These are phyloP conservation scores for Alternaria arbusti DNA, from an alignment of 2,329 filamentous ascomycete species.

Conservation along the genomic window DNA sequence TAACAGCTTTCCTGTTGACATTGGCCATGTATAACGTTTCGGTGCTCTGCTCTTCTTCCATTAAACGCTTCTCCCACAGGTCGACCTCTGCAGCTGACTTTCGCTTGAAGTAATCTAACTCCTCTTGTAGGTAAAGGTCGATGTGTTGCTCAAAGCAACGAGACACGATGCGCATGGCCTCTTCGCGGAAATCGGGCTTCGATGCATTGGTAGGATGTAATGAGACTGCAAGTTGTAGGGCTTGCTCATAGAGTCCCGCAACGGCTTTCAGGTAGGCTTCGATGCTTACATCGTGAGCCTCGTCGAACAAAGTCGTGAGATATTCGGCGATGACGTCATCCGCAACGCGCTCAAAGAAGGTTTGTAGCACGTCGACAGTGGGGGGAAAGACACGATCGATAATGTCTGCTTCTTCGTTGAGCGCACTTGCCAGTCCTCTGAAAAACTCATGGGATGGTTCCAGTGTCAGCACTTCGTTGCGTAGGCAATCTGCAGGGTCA, in stretches of 20 bases:
- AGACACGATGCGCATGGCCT: slow-evolving; percentile 71
- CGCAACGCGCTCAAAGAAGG: slow-evolving; percentile 80
- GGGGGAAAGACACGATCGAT: slow-evolving; percentile 84
- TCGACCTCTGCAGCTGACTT: slow-evolving; percentile 78
- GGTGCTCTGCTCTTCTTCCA: slow-evolving; percentile 85
- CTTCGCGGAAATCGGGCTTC: slow-evolving; percentile 65
- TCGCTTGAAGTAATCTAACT: slow-evolving; percentile 82
- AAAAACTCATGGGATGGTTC: slow-evolving; percentile 86
- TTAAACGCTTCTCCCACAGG: slow-evolving; percentile 89
- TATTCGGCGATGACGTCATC: slow-evolving; percentile 87
- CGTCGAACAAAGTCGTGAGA: slow-evolving; percentile 82
- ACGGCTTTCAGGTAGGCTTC: slow-evolving; percentile 84
- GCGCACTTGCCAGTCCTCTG: slow-evolving; percentile 71
- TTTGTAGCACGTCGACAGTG: slow-evolving; percentile 72
- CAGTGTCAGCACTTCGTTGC: slow-evolving; percentile 73
- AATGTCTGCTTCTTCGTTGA: slow-evolving; percentile 81
- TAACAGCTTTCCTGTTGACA: slow-evolving; percentile 91
- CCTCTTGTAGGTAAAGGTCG: slow-evolving; percentile 91
- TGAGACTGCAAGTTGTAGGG: slow-evolving; percentile 75
- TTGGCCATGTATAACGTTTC: slow-evolving; percentile 97
- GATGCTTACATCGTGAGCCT: slow-evolving; percentile 77
- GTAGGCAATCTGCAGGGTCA: slow-evolving; percentile 81
- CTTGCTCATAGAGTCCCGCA: slow-evolving; percentile 87
- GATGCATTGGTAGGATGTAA: slow-evolving; percentile 71
- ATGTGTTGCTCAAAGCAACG: slow-evolving; percentile 88